Percentiles rank a stretch among this genome's conserved stretches.
phyloP scores from a whole-genome alignment of 2,329 filamentous ascomycete species.

The Trichoderma guizhouense region DNA sequence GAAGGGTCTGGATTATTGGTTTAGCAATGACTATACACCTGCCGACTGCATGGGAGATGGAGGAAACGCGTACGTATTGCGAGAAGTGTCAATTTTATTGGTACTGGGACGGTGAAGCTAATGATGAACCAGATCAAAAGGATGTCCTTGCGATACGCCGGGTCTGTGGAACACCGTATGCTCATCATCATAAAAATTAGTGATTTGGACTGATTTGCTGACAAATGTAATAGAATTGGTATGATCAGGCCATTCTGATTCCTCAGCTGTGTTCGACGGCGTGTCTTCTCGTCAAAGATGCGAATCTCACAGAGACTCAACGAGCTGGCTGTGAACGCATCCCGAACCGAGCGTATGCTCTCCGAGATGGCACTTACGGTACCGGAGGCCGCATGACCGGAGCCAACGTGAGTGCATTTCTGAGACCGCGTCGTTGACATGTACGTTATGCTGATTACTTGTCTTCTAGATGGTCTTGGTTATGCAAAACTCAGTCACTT shows the following conservation, averaged over 20 bases:
- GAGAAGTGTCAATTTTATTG: neutral
- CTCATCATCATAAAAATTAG: neutral
- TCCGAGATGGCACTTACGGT: conserved; percentile 22
- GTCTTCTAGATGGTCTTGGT: conserved; percentile 22
- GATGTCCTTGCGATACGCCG: conserved; percentile 22
- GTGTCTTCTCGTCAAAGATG: conserved; percentile 23
- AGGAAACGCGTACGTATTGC: conserved; percentile 19
- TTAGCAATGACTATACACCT: conserved; percentile 24
- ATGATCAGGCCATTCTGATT: conserved; percentile 24
- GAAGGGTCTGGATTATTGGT: conserved; percentile 25
- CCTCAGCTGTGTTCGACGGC: conserved; percentile 24
- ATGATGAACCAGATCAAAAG: neutral
- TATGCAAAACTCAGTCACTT: conserved; percentile 25
- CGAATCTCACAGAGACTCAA: conserved; percentile 20
- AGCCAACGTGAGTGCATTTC: conserved; percentile 21
- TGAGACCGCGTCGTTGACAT: neutral
- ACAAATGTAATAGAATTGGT: conserved; percentile 23
- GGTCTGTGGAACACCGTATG: conserved; percentile 25
- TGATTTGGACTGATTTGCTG: neutral
- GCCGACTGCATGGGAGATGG: conserved; percentile 25
- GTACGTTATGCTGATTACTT: neutral
- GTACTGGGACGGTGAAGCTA: neutral
- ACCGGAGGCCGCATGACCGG: conserved; percentile 23
- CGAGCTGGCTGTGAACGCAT: conserved; percentile 23
- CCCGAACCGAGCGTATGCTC: conserved; percentile 23